A percentile compares a stretch with the other conserved stretches of the same genome.
phyloP scores from a whole-genome alignment of 768 basidiomycete species.

The Galerina sulciceps region DNA sequence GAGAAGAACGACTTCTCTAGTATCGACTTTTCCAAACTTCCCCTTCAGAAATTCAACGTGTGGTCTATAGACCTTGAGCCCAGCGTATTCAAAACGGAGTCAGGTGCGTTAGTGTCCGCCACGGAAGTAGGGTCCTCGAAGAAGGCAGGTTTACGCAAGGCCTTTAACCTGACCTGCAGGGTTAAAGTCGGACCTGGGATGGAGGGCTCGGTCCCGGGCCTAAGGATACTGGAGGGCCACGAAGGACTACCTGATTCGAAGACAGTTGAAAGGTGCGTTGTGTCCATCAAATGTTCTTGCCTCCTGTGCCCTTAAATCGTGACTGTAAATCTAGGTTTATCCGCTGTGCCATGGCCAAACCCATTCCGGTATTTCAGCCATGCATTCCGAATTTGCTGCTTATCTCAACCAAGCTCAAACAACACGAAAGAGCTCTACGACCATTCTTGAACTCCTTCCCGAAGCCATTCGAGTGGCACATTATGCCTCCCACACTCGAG shows the following conservation, averaged over 20 bases:
- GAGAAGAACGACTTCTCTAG: too few relatives aligned
- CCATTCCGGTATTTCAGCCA: slow-evolving; percentile 14
- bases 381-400: slow-evolving; percentile 11
- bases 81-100: background rate
- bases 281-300: background rate
- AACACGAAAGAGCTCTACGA: slow-evolving; percentile 10
- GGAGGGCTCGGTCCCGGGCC: background rate
- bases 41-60: too few relatives aligned
- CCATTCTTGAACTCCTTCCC: slow-evolving; percentile 22
- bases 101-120: background rate
- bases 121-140: background rate
- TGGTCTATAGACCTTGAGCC: background rate
- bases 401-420: slow-evolving; percentile 17
- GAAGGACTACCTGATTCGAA: background rate
- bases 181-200: background rate
- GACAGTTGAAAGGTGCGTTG: background rate
- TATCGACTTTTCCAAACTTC: too few relatives aligned
- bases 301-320: background rate
- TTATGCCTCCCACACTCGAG: slow-evolving; percentile 10
- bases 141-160: background rate
- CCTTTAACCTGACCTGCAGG: background rate
- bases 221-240: background rate
- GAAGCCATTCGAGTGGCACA: slow-evolving; percentile 10
- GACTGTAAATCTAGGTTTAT: slow-evolving; percentile 11
- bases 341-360: slow-evolving; percentile 14